Evolutionary conservation across 108 stramenopile species (phyloP).

Genomic region (Aureococcus anophagefferens): DNA sequence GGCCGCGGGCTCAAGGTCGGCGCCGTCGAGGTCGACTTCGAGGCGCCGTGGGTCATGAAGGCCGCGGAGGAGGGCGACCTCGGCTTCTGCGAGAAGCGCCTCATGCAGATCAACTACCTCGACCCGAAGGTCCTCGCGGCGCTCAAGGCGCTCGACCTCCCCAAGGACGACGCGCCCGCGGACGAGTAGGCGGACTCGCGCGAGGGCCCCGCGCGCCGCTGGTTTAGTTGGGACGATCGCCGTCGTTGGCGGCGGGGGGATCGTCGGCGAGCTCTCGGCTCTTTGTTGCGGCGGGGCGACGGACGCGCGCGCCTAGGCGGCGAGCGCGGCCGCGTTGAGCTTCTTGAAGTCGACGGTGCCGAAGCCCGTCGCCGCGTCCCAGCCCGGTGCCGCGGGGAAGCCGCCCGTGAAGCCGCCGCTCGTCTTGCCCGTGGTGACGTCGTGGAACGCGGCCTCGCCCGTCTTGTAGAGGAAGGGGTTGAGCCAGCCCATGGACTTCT

Average conservation of each 20-base stretch:
- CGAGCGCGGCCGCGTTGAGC: neutral
- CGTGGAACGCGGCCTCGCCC: constrained; percentile 25
- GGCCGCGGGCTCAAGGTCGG: constrained; percentile 20
- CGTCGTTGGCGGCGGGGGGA: too few species aligned
- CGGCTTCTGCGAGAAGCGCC: constrained; percentile 36
- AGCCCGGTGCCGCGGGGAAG: constrained; percentile 28
- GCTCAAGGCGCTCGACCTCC: too few species aligned
- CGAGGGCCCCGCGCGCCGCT: too few species aligned
- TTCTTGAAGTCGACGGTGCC: constrained; percentile 27
- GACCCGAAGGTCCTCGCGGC: constrained; percentile 15
- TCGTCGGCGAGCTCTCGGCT: too few species aligned
- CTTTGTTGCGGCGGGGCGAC: too few species aligned
- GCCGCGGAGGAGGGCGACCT: constrained; percentile 42
- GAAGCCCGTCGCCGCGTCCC: constrained; percentile 40
- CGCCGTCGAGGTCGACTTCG: constrained; percentile 32
- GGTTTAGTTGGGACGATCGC: too few species aligned
- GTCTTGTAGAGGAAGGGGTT: constrained; percentile 33
- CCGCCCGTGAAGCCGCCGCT: constrained; percentile 14
- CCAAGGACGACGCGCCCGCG: too few species aligned
- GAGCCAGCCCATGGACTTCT: constrained; percentile 25
- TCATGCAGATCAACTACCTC: constrained; percentile 47
- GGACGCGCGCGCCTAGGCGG: too few species aligned
- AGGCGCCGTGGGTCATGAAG: constrained; percentile 39
- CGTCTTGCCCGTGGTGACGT: constrained; percentile 23
- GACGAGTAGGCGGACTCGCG: too few species aligned